A percentile compares a stretch with the other conserved stretches of the same genome.
Evolutionary conservation across 352 stramenopile genomes (phyloP).

Genomic region (Plasmopara halstedii): DNA sequence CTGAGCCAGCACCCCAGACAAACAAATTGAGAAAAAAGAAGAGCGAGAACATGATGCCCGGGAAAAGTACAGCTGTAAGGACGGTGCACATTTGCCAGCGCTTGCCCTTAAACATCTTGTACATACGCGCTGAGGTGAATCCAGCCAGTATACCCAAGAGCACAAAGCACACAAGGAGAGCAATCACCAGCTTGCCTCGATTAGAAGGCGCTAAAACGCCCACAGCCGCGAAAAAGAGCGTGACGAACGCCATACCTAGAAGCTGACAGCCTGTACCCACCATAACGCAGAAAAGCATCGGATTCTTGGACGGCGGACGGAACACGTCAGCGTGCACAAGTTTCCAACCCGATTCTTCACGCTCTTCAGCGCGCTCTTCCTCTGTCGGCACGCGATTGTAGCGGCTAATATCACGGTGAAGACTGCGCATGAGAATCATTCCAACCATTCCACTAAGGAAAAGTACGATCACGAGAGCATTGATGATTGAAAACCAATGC

Average conservation of each 20-base stretch:
- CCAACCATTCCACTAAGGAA: constrained; percentile 99
- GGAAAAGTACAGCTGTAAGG: constrained; percentile 94
- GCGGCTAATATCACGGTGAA: constrained; percentile 96
- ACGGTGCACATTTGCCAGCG: constrained; percentile 96
- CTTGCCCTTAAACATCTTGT: constrained; percentile 99
- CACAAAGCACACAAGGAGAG: constrained; percentile 96
- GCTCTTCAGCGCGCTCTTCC: constrained; percentile 96
- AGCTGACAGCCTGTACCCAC: constrained; percentile 97
- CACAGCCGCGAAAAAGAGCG: constrained; percentile 95
- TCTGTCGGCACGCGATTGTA: constrained; percentile 97
- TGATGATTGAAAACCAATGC: constrained; percentile 99
- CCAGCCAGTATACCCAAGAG: constrained; percentile 94
- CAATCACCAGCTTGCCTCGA: constrained; percentile 96
- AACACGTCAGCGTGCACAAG: constrained; percentile 99
- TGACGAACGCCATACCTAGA: constrained; percentile 92
- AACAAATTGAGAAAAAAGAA: constrained; percentile 98
- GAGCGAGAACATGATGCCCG: constrained; percentile 92
- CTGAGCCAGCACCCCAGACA: constrained; percentile 90
- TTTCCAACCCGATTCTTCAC: constrained; percentile 99
- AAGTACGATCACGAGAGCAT: constrained; percentile 98
- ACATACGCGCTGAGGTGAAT: constrained; percentile 94
- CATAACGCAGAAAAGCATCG: constrained; percentile 96
- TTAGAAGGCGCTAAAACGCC: constrained; percentile 96
- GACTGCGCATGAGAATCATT: constrained; percentile 97
- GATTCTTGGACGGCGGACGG: constrained; percentile 91